phyloP scores from a whole-genome alignment of 164 flowering plant species.

The Nymphaea colorata region DNA sequence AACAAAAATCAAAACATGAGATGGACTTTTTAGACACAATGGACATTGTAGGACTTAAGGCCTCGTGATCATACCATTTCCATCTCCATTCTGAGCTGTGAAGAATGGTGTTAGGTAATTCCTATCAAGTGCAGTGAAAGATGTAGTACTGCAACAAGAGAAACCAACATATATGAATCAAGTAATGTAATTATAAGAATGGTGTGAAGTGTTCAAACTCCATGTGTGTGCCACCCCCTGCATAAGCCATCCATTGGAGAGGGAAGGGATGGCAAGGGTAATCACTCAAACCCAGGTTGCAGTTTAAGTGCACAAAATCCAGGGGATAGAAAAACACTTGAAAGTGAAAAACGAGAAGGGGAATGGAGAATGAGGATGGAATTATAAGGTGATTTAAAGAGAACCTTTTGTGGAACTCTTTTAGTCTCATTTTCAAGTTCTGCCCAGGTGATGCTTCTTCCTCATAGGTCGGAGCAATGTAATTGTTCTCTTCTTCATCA shows the following conservation, averaged over 20 bases:
- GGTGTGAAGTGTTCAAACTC: neutral
- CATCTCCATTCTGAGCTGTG: conserved; percentile 80
- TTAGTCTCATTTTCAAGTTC: conserved; percentile 76
- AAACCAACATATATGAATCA: neutral
- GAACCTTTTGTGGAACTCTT: conserved; percentile 66
- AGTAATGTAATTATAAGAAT: no score
- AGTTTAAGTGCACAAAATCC: neutral
- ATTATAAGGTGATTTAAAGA: neutral
- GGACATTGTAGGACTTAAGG: conserved; percentile 21
- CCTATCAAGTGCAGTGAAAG: conserved; percentile 78
- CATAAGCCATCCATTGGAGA: no score
- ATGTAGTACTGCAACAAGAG: conserved; percentile 56
- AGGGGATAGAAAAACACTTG: neutral
- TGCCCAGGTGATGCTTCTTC: conserved; percentile 67
- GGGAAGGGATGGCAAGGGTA: no score
- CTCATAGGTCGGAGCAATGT: conserved; percentile 58
- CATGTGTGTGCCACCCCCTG: no score
- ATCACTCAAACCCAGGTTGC: neutral
- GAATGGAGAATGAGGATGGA: neutral
- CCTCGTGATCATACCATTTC: conserved; percentile 20
- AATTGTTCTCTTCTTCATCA: conserved; percentile 47
- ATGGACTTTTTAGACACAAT: neutral
- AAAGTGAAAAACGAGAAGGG: neutral
- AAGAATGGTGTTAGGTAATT: conserved; percentile 96
- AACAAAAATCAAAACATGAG: neutral